Percentiles rank a stretch among this genome's conserved stretches.
Evolutionary conservation across 352 stramenopile genomes (phyloP).

Genomic region (Phytophthora podocarpi): DNA sequence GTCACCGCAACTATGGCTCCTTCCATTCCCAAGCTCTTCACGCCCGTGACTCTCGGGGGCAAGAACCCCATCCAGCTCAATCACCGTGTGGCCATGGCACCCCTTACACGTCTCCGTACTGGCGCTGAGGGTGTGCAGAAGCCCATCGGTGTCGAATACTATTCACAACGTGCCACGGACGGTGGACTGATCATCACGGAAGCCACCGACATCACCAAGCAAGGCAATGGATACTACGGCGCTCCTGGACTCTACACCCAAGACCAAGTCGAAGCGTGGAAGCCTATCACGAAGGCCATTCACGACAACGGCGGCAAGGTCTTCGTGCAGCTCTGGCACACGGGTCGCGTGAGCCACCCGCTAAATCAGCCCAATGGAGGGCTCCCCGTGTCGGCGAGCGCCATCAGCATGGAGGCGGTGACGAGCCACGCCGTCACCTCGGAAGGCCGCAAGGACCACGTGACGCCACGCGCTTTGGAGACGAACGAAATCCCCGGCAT

Average conservation of each 20-base stretch:
- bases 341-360: slow-evolving; percentile 58
- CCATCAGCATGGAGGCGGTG: slow-evolving; percentile 21
- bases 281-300: slow-evolving; percentile 53
- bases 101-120: slow-evolving; percentile 37
- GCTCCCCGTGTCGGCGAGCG: slow-evolving; percentile 43
- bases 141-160: background rate
- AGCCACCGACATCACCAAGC: slow-evolving; percentile 41
- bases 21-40: slow-evolving; percentile 32
- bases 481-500: slow-evolving; percentile 67
- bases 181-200: slow-evolving; percentile 55
- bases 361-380: slow-evolving; percentile 46
- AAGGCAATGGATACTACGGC: slow-evolving; percentile 28
- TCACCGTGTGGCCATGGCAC: slow-evolving; percentile 53
- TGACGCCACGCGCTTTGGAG: slow-evolving; percentile 58
- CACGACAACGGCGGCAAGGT: slow-evolving; percentile 73
- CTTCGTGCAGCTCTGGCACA: slow-evolving; percentile 80
- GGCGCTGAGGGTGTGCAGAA: slow-evolving; percentile 33
- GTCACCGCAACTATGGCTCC: slow-evolving; percentile 5
- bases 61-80: slow-evolving; percentile 39
- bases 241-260: slow-evolving; percentile 48
- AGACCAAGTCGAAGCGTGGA: slow-evolving; percentile 52
- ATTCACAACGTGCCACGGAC: slow-evolving; percentile 35
- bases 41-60: slow-evolving; percentile 35
- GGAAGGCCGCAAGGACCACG: slow-evolving; percentile 34
- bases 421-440: slow-evolving; percentile 30